Conservation (phyloP, 768 basidiomycete genomes). For the Amanita pseudoporphyria region DNA sequence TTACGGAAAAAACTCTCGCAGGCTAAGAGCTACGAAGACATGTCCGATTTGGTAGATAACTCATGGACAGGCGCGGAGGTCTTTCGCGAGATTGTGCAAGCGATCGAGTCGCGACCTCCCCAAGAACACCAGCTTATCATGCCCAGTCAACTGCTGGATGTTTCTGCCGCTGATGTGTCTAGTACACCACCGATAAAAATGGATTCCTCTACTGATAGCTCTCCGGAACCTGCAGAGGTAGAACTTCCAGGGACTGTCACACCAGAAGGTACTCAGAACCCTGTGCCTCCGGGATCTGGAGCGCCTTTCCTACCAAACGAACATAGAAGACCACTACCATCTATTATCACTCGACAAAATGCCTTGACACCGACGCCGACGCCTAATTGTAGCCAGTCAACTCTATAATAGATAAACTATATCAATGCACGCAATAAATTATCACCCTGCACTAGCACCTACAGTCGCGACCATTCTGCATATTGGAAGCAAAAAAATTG, state of each 20-base stretch:
- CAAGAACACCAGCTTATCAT: conserved; percentile 25
- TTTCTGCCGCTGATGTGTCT: conserved; percentile 15
- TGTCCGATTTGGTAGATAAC: conserved; percentile 39
- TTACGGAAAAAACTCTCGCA: conserved; percentile 43
- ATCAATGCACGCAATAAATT: too few species aligned
- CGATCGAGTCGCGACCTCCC: conserved; percentile 38
- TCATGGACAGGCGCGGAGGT: conserved; percentile 53
- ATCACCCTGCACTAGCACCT: too few species aligned
- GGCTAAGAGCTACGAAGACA: conserved; percentile 52
- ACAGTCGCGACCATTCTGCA: too few species aligned
- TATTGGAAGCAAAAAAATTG: neutral
- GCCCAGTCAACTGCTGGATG: conserved; percentile 16
- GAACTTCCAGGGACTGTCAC: conserved; percentile 20
- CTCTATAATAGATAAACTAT: neutral
- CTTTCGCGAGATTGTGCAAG: conserved; percentile 40
- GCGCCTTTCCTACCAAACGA: conserved; percentile 43
- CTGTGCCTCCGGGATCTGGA: conserved; percentile 42
- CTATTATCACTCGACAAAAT: conserved; percentile 32
- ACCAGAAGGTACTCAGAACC: conserved; percentile 44
- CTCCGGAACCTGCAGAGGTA: conserved; percentile 11
- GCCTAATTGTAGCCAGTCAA: neutral
- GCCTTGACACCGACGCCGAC: conserved; percentile 29
- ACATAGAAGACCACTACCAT: conserved; percentile 25
- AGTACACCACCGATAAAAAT: too few species aligned
- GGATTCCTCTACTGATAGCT: neutral